Base-by-base conservation (phyloP, 2,329 filamentous ascomycete genomes). In the Claviceps sp. region DNA sequence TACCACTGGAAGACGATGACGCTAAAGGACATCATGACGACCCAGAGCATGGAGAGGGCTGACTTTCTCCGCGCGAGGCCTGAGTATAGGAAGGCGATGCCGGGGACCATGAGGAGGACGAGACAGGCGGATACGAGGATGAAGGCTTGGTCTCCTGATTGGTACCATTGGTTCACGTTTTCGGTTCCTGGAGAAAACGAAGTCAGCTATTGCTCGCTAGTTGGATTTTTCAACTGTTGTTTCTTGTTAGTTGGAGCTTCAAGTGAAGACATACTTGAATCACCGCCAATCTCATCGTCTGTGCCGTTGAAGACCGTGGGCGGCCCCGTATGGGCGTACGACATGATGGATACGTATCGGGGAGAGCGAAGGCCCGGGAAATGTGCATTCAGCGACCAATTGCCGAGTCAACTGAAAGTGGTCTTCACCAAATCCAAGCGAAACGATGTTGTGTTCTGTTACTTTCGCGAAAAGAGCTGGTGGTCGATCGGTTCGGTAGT, bases 1-100 rank as follows among this genome's bases (percentile, higher is more conserved):
- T 96, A 97, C 93, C 93, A 98, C 73, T 98, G 93, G 74, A 98
- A 96, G 52, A 87, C 85, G 67, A 96, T 78, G 65, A 97, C 83
- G 47, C 87, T 90, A 65, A 86, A 86, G 47, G 89, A 93, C 67
- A 86, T 91, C 87, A 98, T 94, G 72, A 86, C 89, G 14, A 91
- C 89, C 88, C 90, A 97, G 64, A 98, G 93, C 76, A 97, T 85
- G 57, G 89, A 95, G 44, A 98, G 79, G 34, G 93, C 93, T 5
- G 93, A 97, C 75, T 98, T 98, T 76, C 93, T 82, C 59, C 93
- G 85, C n/a, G 93, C 91, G 59, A 97, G 84, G 59, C 93, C 93
- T 13, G 91, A 96, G 74, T 98, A 98, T 58, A 98, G 82, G 71
- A 98, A 96, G 52, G 88, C 90, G 61, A 98, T 90, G 62, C 93